Conservation (phyloP, 208 protist genomes). For the Crithidia bombi region DNA sequence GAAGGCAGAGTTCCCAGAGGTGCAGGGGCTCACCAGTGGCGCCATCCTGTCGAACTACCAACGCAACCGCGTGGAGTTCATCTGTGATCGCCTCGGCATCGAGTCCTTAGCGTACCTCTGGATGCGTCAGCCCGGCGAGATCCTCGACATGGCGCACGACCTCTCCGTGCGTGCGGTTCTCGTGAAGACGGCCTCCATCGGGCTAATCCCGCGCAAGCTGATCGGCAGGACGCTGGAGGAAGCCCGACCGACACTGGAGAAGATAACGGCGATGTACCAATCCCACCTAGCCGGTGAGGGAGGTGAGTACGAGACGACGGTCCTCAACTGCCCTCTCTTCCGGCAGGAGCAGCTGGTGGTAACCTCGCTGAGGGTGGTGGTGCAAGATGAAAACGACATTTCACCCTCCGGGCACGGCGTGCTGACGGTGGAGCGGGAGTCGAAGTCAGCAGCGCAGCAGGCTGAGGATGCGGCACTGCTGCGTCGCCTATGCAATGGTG, state of each 20-base stretch:
- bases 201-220: slow-evolving; percentile 87
- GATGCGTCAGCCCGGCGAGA: slow-evolving; percentile 88
- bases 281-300: slow-evolving; percentile 98
- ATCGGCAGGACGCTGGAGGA: slow-evolving; percentile 88
- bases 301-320: slow-evolving; percentile 99
- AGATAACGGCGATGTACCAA: slow-evolving; percentile 61
- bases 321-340: slow-evolving; percentile 97
- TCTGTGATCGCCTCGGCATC: slow-evolving; percentile 95
- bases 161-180: slow-evolving; percentile 91
- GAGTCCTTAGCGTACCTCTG: slow-evolving; percentile 96
- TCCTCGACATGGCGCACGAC: slow-evolving; percentile 95
- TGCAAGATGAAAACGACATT: slow-evolving; percentile 87
- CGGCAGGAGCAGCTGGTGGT: slow-evolving; percentile 40
- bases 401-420: slow-evolving; percentile 65
- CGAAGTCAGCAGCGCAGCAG: slow-evolving; percentile 59
- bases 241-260: slow-evolving; percentile 67
- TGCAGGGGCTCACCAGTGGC: slow-evolving; percentile 96
- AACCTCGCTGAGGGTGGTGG: slow-evolving; percentile 45
- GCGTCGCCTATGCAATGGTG: slow-evolving; percentile 22
- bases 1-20: slow-evolving; percentile 83
- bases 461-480: slow-evolving; percentile 37
- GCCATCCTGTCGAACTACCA: slow-evolving; percentile 99
- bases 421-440: slow-evolving; percentile 41
- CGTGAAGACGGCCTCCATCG: slow-evolving; percentile 96
- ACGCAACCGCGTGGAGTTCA: slow-evolving; percentile 96